A percentile compares a stretch with the other conserved stretches of the same genome.
Evolutionary conservation across 2,329 filamentous ascomycete species (phyloP).

Genomic region (Beauveria sp.): DNA sequence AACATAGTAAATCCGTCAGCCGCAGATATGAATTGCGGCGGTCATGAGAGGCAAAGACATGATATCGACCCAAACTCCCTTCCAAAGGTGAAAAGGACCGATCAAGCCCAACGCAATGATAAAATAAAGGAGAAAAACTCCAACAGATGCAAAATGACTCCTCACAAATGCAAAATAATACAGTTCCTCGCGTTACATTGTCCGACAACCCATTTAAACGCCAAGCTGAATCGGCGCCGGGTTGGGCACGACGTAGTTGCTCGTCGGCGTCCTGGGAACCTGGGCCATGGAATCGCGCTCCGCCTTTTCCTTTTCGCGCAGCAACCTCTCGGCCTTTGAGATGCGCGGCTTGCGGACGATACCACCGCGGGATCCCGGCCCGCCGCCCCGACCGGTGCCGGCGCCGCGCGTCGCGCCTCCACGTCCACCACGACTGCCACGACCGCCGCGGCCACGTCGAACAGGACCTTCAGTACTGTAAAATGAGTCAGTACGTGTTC

Average conservation of each 20-base stretch:
- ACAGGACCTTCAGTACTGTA: slow-evolving; percentile 63
- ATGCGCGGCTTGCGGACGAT: slow-evolving; percentile 75
- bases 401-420: slow-evolving; percentile 50
- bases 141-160: slow-evolving; percentile 2
- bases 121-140: not conserved
- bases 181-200: not conserved
- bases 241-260: slow-evolving; percentile 26
- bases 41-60: not conserved
- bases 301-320: slow-evolving; percentile 41
- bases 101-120: not conserved
- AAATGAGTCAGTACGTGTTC: slow-evolving; percentile 25
- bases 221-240: slow-evolving; percentile 5
- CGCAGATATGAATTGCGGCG: not conserved
- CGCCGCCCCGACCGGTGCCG: slow-evolving; percentile 39
- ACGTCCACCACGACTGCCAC: slow-evolving; percentile 46
- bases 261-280: slow-evolving; percentile 30
- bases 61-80: not conserved
- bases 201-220: not conserved
- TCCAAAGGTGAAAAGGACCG: not conserved
- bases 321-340: slow-evolving; percentile 61
- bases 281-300: slow-evolving; percentile 54
- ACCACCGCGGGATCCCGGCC: slow-evolving; percentile 68
- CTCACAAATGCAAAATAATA: slow-evolving; percentile 9
- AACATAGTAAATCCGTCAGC: not conserved
- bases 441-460: slow-evolving; percentile 55